Base-by-base conservation (phyloP, 139 green algal genomes). In the Micractinium sp. region DNA sequence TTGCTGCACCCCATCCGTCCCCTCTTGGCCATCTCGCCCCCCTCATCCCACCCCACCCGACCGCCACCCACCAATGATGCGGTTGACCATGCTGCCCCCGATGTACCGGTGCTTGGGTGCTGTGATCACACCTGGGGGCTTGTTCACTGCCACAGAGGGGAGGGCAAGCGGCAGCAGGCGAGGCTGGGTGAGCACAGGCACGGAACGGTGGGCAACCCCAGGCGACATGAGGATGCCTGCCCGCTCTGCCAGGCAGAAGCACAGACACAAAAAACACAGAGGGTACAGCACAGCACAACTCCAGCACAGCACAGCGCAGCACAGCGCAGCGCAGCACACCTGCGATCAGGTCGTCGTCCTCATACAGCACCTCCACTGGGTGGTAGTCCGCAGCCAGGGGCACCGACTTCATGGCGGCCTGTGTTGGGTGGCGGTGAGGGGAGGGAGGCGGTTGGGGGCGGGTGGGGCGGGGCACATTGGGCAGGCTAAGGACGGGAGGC, bases 11-110 rank as follows among this genome's bases (percentile, higher is more conserved):
- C 9, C 47, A 56, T 9, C 47, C 47, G 47, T 9, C 47, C 47
- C 47, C 47, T 56, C 47, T 9, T 9, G 7, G 7, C 9, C 9
- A 56, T 56, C 47, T 9, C 9, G 47, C 63, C 13, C 20, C 63
- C 4, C 20, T 71, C 60, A 25, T 31, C 63, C 9, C 14, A 23
- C 63, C 9, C 63, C 16, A 23, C 69, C 69, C 74, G 1, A 12
- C 33, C 33, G 16, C 0, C 36, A 78, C 66, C 66, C 80, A 67
- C 85, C 87, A 25, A 97, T 94, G n/a, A 96, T 81, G 20, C 94
- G 85, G 90, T 98, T 98, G 1, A 98, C 93, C 91, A 98, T 92
- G 71, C 89, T 95, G 67, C 94, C 94, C 0, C 94, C 94, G n/a
- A 86, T 85, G 86, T 91, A 96, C 29, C 92, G 76, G 88, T 98